These are phyloP conservation scores for Verbena officinalis DNA, from an alignment of 257 asterid species.

Conservation along the genomic window DNA sequence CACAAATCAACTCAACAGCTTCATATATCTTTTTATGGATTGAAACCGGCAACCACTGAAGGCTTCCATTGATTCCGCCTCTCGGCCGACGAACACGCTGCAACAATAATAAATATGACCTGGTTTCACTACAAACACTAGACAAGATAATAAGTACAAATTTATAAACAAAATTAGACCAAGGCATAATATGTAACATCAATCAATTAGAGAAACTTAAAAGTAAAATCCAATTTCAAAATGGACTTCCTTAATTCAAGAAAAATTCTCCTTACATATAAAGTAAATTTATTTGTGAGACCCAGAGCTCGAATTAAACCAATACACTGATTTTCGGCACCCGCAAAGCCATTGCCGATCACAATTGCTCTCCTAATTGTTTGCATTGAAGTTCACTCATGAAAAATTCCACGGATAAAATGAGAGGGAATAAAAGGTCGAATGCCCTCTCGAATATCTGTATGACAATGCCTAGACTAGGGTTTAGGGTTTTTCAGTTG, in stretches of 20 bases:
- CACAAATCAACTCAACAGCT: conserved; percentile 36
- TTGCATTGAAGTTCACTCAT: conserved; percentile 44
- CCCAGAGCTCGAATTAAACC: conserved; percentile 85
- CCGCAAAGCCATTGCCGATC: conserved; percentile 80
- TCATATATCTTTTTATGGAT: conserved; percentile 49
- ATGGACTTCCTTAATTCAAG: background rate
- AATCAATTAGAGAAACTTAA: conserved; percentile 6
- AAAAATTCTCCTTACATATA: conserved; percentile 47
- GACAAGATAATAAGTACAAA: conserved; percentile 8
- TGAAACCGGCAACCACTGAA: conserved; percentile 71
- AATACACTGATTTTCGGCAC: conserved; percentile 80
- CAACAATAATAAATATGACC: conserved; percentile 19
- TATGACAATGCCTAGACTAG: no score
- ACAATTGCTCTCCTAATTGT: conserved; percentile 65
- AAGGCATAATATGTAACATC: background rate
- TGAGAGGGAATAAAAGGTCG: background rate
- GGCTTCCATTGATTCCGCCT: conserved; percentile 64
- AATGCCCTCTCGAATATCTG: background rate
- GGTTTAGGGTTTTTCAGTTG: conserved; percentile 5
- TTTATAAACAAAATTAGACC: background rate
- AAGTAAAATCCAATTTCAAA: background rate
- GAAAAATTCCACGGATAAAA: conserved; percentile 1
- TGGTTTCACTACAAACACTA: conserved; percentile 2
- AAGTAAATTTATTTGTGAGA: conserved; percentile 49
- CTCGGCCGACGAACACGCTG: conserved; percentile 79